A percentile compares a stretch with the other conserved stretches of the same genome.
Conservation (phyloP, 2,329 filamentous ascomycete species). For the Cercospora brassicicola region DNA sequence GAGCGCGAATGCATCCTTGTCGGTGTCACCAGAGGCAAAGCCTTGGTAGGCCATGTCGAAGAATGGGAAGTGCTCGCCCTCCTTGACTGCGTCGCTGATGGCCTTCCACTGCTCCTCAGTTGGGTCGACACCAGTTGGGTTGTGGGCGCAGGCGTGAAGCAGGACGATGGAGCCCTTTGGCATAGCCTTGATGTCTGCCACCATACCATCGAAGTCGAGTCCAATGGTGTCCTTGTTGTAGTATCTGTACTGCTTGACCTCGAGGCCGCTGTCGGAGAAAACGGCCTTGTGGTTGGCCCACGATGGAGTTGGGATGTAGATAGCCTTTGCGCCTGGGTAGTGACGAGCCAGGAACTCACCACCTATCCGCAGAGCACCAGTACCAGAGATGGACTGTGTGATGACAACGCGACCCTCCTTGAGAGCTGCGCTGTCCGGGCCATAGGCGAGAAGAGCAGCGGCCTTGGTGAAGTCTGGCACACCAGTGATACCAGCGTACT, state of each 20-base stretch:
- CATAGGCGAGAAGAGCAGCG: constrained; percentile 88
- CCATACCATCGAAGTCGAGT: constrained; percentile 91
- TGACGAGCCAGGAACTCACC: constrained; percentile 89
- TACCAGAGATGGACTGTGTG: constrained; percentile 97
- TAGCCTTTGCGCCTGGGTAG: constrained; percentile 87
- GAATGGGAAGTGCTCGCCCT: constrained; percentile 86
- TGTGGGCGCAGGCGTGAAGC: constrained; percentile 96
- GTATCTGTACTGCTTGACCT: constrained; percentile 95
- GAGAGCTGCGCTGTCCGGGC: constrained; percentile 73
- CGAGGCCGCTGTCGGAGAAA: constrained; percentile 87
- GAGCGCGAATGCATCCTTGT: constrained; percentile 90
- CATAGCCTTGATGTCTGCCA: constrained; percentile 85
- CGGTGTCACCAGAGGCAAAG: constrained; percentile 88
- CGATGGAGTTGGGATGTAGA: constrained; percentile 93
- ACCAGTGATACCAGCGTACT: constrained; percentile 97
- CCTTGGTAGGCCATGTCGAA: constrained; percentile 99
- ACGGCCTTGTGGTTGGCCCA: constrained; percentile 99
- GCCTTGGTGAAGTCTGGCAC: constrained; percentile 91
- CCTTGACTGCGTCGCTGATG: constrained; percentile 84
- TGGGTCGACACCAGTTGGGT: constrained; percentile 94
- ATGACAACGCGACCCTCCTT: constrained; percentile 76
- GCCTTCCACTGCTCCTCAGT: constrained; percentile 88
- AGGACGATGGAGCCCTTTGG: constrained; percentile 85
- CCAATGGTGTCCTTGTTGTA: constrained; percentile 99
- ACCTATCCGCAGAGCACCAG: constrained; percentile 90